Percentiles rank a stretch among this genome's conserved stretches.
Evolutionary conservation across 495 filamentous ascomycete species (phyloP).

Genomic region (Ramalina peruviana): DNA sequence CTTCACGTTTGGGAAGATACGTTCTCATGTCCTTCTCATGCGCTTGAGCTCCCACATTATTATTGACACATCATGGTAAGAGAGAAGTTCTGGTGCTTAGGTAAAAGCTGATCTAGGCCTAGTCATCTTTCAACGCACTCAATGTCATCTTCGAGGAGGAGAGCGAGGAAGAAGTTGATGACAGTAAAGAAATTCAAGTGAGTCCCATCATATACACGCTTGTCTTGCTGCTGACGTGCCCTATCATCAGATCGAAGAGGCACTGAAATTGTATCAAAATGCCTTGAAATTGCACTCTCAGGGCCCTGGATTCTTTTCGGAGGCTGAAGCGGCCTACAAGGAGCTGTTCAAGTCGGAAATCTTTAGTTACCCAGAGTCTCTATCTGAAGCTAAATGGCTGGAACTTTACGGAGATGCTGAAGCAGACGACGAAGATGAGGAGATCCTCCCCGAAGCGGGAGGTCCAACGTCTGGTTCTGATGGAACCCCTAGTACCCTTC

Average conservation of each 20-base stretch:
- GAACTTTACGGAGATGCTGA: constrained; percentile 44
- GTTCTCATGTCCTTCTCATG: no score
- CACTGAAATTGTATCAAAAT: constrained; percentile 84
- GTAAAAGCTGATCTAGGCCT: no score
- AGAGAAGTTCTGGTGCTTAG: no score
- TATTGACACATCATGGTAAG: no score
- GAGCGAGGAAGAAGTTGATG: constrained; percentile 80
- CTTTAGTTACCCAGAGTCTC: constrained; percentile 75
- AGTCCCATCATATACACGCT: background rate
- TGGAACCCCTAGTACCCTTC: constrained; percentile 60
- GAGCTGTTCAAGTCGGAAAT: constrained; percentile 82
- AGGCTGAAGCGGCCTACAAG: constrained; percentile 73
- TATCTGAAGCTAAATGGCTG: constrained; percentile 59
- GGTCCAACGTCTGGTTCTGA: constrained; percentile 39
- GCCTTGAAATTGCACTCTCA: constrained; percentile 87
- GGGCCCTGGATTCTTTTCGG: constrained; percentile 56
- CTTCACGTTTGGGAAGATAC: no score
- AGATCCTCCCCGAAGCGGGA: constrained; percentile 27
- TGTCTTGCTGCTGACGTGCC: background rate
- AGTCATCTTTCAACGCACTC: background rate
- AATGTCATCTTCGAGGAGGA: constrained; percentile 50
- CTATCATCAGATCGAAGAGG: constrained; percentile 76
- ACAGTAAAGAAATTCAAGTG: constrained; percentile 79
- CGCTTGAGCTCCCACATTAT: no score
- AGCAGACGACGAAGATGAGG: constrained; percentile 26